These are phyloP conservation scores for Mucor circinelloides DNA, from an alignment of 371 early-diverging fungal species.

Conservation along the genomic window DNA sequence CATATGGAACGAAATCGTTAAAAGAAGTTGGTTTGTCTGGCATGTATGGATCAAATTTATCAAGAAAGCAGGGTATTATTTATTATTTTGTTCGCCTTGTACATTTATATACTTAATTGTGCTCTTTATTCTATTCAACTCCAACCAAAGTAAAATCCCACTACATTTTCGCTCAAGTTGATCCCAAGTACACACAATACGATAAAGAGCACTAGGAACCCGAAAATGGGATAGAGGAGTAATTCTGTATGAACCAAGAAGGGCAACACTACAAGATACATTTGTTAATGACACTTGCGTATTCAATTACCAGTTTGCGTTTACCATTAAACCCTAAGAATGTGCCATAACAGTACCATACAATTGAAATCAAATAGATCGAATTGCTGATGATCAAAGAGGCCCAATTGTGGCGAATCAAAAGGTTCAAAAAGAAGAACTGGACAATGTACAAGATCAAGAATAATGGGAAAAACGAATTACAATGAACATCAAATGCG, in stretches of 20 bases:
- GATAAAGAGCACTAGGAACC: slow-evolving; percentile 49
- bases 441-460: slow-evolving; percentile 82
- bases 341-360: slow-evolving; percentile 84
- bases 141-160: slow-evolving; percentile 68
- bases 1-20: background rate
- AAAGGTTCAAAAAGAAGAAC: slow-evolving; percentile 82
- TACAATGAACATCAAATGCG: slow-evolving; percentile 94
- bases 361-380: slow-evolving; percentile 74
- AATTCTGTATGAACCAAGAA: slow-evolving; percentile 84
- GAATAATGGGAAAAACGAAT: slow-evolving; percentile 85
- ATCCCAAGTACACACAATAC: slow-evolving; percentile 80
- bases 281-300: background rate
- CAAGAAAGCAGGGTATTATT: background rate
- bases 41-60: background rate
- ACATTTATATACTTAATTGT: background rate
- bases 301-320: background rate
- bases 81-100: background rate
- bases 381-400: slow-evolving; percentile 80
- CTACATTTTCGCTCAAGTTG: slow-evolving; percentile 75
- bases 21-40: background rate
- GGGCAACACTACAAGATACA: slow-evolving; percentile 68
- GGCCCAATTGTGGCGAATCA: slow-evolving; percentile 70
- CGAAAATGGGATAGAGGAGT: slow-evolving; percentile 77
- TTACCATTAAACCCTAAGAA: slow-evolving; percentile 86
- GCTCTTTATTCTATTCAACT: slow-evolving; percentile 7